Evolutionary conservation across 345 rosid species (phyloP).

Genomic region (Aquilaria yunnanensis): DNA sequence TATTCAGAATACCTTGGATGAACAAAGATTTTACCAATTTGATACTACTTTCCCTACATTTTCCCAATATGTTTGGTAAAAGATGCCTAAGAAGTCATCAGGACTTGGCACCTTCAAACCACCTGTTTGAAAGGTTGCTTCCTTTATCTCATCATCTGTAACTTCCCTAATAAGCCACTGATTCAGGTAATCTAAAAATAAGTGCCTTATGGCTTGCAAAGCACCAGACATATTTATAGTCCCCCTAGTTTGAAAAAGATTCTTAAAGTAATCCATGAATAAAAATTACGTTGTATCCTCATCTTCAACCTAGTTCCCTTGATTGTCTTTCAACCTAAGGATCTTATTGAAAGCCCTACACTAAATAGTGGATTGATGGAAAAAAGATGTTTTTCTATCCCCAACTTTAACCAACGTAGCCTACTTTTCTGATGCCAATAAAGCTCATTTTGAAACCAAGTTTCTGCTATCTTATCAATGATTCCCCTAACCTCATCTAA

Average conservation of each 20-base stretch:
- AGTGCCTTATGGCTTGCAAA: neutral
- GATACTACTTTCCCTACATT: neutral
- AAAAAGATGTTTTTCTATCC: neutral
- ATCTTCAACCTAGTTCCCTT: neutral
- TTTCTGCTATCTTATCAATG: neutral
- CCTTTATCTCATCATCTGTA: neutral
- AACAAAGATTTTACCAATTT: neutral
- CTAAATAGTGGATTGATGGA: neutral
- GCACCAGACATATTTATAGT: neutral
- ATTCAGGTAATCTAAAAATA: neutral
- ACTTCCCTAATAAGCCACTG: neutral
- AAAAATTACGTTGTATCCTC: neutral
- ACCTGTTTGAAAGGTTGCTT: neutral
- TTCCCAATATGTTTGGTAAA: neutral
- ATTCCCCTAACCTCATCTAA: neutral
- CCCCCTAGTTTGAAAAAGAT: neutral
- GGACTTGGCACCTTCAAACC: neutral
- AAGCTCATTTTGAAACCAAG: neutral
- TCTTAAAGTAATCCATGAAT: neutral
- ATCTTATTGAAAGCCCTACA: neutral
- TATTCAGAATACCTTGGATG: neutral
- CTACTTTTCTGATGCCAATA: neutral
- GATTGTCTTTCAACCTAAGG: neutral
- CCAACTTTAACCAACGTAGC: neutral
- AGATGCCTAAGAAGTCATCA: neutral